Evolutionary conservation across 1,284 basidiomycete species (phyloP), one percentile per base, ranked within the genome.

Genomic region (Irpex rosettiformis): DNA sequence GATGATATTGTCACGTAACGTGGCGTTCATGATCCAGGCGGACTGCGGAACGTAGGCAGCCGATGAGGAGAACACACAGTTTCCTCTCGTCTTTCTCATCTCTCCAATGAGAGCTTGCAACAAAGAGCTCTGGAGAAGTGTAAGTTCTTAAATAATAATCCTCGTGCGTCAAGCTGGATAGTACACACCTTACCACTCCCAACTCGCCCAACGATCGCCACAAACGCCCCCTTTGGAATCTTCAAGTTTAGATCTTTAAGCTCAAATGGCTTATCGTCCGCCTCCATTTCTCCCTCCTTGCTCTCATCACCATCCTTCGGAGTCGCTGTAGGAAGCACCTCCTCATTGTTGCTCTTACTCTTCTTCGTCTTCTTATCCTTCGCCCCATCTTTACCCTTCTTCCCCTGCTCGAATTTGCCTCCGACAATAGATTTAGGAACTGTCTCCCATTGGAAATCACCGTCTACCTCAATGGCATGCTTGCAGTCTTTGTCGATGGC

Each of bases 21-120:
- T 89, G 0, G 85, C 84, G 67, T 89, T 87, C 73, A 84, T 83
- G 64, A 93, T 90, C 89, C 91, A 94, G 0, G 92, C 80, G 0
- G 81, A 78, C 70, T 94, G 92, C 2, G 88, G 84, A 3, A 89
- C 89, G 65, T 93, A 90, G 0, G 91, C 84, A 1, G 92, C 81
- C 0, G 79, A 75, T 3, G 91, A 87, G 2, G 84, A 83, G 66
- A 91, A 86, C 0, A 75, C 69, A 43, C 88, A 82, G 69, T 75
- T 69, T 4, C 91, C 91, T 3, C 75, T 65, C 2, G 77, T 78
- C 65, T 80, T 80, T 43, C 83, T 77, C 90, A 94, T 93, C 70
- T 94, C 91, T 11, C 91, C 91, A 57, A 94, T 85, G 53, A 92
- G 68, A 2, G 83, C 84, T 67, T 90, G 86, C 6, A 91, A 72